phyloP scores from a whole-genome alignment of 2,329 filamentous ascomycete genomes.

The Stagonosporopsis chrysanthemi region DNA sequence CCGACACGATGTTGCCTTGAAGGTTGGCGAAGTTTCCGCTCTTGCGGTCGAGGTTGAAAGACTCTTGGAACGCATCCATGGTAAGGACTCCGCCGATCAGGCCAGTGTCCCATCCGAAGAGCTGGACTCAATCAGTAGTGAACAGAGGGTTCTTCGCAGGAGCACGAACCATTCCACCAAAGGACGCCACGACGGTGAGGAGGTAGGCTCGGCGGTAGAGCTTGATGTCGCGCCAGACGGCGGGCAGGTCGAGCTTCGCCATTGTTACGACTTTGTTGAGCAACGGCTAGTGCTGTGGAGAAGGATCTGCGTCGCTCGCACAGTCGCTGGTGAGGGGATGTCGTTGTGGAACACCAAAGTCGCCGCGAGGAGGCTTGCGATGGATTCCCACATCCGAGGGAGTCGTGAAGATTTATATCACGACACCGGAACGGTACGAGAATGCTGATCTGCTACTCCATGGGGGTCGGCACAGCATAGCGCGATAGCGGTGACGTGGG shows the following conservation, averaged over 20 bases:
- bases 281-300: neutral
- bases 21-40: constrained; percentile 49
- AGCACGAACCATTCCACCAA: constrained; percentile 49
- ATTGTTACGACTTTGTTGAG: constrained; percentile 25
- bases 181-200: constrained; percentile 53
- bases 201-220: constrained; percentile 51
- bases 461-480: constrained; percentile 18
- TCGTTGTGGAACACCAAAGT: neutral
- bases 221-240: constrained; percentile 51
- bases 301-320: neutral
- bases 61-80: constrained; percentile 54
- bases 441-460: constrained; percentile 13
- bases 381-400: constrained; percentile 1
- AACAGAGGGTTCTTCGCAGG: rapidly evolving
- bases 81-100: constrained; percentile 52
- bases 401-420: constrained; percentile 8
- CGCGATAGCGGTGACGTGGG: constrained; percentile 24
- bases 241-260: constrained; percentile 43
- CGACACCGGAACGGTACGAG: constrained; percentile 3
- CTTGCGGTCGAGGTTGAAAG: constrained; percentile 48
- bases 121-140: constrained; percentile 3
- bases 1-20: constrained; percentile 55
- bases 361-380: neutral
- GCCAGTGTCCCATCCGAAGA: constrained; percentile 50
- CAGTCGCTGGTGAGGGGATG: neutral